A percentile compares a stretch with the other conserved stretches of the same genome.
These are phyloP conservation scores for Aspergillus bertholletiae DNA, from an alignment of 495 filamentous ascomycete species.

Conservation along the genomic window DNA sequence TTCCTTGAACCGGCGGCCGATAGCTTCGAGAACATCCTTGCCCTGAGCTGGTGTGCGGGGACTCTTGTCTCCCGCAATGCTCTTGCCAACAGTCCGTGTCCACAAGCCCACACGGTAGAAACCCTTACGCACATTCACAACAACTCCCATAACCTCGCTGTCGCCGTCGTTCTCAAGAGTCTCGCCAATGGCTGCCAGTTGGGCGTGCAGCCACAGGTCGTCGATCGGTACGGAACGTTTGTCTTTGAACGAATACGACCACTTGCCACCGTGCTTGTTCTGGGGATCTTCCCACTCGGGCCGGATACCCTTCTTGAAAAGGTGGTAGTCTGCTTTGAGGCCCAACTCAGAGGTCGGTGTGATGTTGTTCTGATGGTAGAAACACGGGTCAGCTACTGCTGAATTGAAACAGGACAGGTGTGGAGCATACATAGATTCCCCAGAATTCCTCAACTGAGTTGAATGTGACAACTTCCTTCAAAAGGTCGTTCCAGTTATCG, in stretches of 20 bases:
- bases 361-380: constrained; percentile 82
- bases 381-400: constrained; percentile 11
- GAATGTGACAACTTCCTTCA: constrained; percentile 98
- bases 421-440: constrained; percentile 86
- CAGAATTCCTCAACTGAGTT: constrained; percentile 99
- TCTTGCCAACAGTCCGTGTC: constrained; percentile 88
- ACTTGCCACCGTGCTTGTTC: constrained; percentile 99
- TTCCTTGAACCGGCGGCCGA: constrained; percentile 88
- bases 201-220: constrained; percentile 93
- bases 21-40: constrained; percentile 73
- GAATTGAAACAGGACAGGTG: neutral
- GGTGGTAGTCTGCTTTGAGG: constrained; percentile 97
- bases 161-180: constrained; percentile 89
- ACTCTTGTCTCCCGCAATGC: constrained; percentile 68
- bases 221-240: constrained; percentile 89
- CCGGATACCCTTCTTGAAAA: constrained; percentile 95
- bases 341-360: constrained; percentile 90
- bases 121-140: constrained; percentile 96
- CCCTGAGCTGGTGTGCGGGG: constrained; percentile 73
- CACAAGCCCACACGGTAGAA: constrained; percentile 95
- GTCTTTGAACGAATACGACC: constrained; percentile 95
- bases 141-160: constrained; percentile 97
- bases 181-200: constrained; percentile 95
- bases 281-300: constrained; percentile 98
- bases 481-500: constrained; percentile 96